These are phyloP conservation scores for Chlorociboria aeruginascens DNA, from an alignment of 495 filamentous ascomycete genomes.

Conservation along the genomic window DNA sequence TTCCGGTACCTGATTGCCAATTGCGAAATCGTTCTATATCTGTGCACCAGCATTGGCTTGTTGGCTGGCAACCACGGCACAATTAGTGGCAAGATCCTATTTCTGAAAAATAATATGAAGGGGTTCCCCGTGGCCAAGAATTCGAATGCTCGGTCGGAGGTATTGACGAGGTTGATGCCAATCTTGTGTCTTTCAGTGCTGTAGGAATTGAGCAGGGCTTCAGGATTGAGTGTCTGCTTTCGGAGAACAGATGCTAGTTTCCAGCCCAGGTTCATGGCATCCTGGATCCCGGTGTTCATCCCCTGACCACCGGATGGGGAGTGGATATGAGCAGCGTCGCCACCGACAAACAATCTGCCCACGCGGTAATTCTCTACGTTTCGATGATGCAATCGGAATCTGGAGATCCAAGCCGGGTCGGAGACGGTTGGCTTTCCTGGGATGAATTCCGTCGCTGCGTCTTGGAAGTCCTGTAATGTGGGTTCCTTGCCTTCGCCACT, in stretches of 20 bases:
- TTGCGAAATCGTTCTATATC: slow-evolving; percentile 27
- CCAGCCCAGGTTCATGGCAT: slow-evolving; percentile 36
- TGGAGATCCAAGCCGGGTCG: slow-evolving; percentile 8
- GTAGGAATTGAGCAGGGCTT: slow-evolving; percentile 21
- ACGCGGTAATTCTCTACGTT: slow-evolving; percentile 8
- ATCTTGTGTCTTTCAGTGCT: slow-evolving; percentile 19
- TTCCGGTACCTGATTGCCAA: slow-evolving; percentile 28
- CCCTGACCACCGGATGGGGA: slow-evolving; percentile 38
- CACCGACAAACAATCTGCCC: slow-evolving; percentile 27
- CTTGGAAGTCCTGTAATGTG: slow-evolving; percentile 5
- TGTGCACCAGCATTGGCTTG: slow-evolving; percentile 4
- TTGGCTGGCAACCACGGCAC: slow-evolving; percentile 23
- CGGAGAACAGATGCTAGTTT: slow-evolving; percentile 24
- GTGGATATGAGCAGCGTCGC: slow-evolving; percentile 40
- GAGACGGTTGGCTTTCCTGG: slow-evolving; percentile 1
- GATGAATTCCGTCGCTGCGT: not conserved
- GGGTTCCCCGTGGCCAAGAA: slow-evolving; percentile 24
- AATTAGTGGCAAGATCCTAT: slow-evolving; percentile 23
- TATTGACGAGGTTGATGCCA: slow-evolving; percentile 21
- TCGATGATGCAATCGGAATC: slow-evolving; percentile 14
- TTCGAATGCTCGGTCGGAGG: slow-evolving; percentile 25
- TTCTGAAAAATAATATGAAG: slow-evolving; percentile 21
- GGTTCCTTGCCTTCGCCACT: not conserved
- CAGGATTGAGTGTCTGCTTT: not conserved
- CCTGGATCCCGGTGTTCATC: slow-evolving; percentile 37